Conservation (phyloP, 768 basidiomycete species). For the Macrolepiota fuliginosa region DNA sequence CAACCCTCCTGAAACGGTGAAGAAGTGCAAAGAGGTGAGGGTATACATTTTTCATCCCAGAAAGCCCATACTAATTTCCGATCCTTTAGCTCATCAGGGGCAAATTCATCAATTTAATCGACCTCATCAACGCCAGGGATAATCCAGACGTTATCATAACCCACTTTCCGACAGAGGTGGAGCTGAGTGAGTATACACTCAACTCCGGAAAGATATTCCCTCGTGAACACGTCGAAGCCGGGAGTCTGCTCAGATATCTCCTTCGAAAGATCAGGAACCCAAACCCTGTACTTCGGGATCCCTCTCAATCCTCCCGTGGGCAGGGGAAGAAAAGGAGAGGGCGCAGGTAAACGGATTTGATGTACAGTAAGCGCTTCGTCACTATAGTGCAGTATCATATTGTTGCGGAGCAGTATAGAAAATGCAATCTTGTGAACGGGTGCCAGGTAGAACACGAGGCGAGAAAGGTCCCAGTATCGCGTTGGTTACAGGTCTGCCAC, state of each 20-base stretch:
- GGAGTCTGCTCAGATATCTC: slow-evolving; percentile 28
- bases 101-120: slow-evolving; percentile 38
- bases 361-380: not conserved
- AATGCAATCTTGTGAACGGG: too few relatives aligned
- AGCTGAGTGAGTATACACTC: slow-evolving; percentile 30
- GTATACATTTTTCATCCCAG: not conserved
- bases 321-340: not conserved
- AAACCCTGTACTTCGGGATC: not conserved
- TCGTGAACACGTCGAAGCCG: slow-evolving; percentile 23
- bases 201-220: slow-evolving; percentile 29
- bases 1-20: slow-evolving; percentile 23
- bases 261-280: slow-evolving; percentile 28
- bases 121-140: slow-evolving; percentile 27
- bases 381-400: too few relatives aligned
- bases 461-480: too few relatives aligned
- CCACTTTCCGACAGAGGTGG: slow-evolving; percentile 22
- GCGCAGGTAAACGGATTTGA: not conserved
- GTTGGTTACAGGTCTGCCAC: too few relatives aligned
- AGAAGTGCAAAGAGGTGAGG: slow-evolving; percentile 18
- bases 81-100: slow-evolving; percentile 22
- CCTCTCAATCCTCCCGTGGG: not conserved
- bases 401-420: too few relatives aligned
- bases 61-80: not conserved
- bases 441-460: too few relatives aligned
- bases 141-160: slow-evolving; percentile 11